Evolutionary conservation across 345 rosid species (phyloP).

Genomic region (Salix dunnii): DNA sequence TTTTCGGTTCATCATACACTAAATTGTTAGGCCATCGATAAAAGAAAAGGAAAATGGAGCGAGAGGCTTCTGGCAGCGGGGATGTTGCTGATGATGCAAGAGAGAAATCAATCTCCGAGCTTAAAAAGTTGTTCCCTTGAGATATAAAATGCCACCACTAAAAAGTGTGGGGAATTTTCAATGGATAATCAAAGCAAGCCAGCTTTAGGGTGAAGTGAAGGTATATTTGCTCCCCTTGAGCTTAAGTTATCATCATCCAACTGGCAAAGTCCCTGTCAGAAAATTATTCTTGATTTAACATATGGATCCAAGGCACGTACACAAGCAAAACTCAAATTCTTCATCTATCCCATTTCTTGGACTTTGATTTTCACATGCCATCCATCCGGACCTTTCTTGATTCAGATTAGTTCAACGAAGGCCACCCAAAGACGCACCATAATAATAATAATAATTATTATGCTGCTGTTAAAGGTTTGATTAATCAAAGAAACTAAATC

Average conservation of each 20-base stretch:
- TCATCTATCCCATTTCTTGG: constrained; percentile 10
- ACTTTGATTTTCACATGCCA: constrained; percentile 30
- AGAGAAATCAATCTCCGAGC: neutral
- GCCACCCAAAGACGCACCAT: constrained; percentile 19
- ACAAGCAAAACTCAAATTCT: constrained; percentile 17
- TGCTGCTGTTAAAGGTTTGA: constrained; percentile 24
- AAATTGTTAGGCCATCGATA: constrained; percentile 27
- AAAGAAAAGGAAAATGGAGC: constrained; percentile 11
- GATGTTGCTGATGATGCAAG: constrained; percentile 12
- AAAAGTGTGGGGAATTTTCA: constrained; percentile 31
- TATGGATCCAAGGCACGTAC: constrained; percentile 9
- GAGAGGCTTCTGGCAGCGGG: constrained; percentile 7
- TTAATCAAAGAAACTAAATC: neutral
- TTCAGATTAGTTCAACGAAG: constrained; percentile 24
- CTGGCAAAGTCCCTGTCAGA: constrained; percentile 19
- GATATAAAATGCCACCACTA: constrained; percentile 11
- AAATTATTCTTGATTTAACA: constrained; percentile 19
- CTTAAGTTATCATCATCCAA: constrained; percentile 26
- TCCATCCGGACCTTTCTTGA: constrained; percentile 31
- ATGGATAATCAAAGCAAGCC: constrained; percentile 25
- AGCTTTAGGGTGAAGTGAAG: constrained; percentile 19
- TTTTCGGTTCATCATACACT: constrained; percentile 17
- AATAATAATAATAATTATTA: constrained; percentile 22
- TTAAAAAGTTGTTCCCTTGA: neutral
- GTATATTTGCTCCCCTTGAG: neutral